A percentile compares a stretch with the other conserved stretches of the same genome.
Evolutionary conservation across 2,329 filamentous ascomycete genomes (phyloP).

Genomic region (Lasiodiplodia sp.): DNA sequence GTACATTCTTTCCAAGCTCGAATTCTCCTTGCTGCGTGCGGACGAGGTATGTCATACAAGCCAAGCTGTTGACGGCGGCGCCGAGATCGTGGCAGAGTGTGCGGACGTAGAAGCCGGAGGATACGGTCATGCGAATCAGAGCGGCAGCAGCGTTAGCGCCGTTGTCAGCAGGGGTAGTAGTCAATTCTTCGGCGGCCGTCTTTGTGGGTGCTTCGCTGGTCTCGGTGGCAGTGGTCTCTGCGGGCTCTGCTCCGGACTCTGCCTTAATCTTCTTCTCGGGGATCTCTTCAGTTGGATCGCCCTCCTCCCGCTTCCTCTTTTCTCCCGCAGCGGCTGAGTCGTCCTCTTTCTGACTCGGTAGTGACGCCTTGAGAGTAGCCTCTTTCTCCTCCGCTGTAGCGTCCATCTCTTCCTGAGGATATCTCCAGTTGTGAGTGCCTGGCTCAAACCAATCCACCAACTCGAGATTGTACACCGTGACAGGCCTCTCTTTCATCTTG

Average conservation of each 20-base stretch:
- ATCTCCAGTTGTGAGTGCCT: constrained; percentile 78
- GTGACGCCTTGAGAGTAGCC: constrained; percentile 25
- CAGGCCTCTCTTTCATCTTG: constrained; percentile 80
- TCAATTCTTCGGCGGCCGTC: neutral
- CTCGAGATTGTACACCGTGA: constrained; percentile 80
- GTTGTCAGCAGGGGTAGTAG: constrained; percentile 3
- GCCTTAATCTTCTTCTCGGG: constrained; percentile 31
- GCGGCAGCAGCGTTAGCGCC: constrained; percentile 68
- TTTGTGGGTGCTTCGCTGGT: neutral
- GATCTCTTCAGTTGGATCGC: constrained; percentile 23
- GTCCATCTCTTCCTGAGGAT: constrained; percentile 81
- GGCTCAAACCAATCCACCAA: constrained; percentile 84
- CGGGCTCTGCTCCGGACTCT: constrained; percentile 48
- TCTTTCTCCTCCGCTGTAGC: constrained; percentile 42
- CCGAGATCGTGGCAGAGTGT: constrained; percentile 93
- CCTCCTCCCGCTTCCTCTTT: constrained; percentile 42
- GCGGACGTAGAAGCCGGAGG: constrained; percentile 95
- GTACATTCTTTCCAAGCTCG: constrained; percentile 73
- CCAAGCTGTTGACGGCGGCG: constrained; percentile 79
- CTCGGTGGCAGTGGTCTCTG: neutral
- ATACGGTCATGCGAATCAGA: constrained; percentile 87
- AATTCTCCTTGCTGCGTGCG: constrained; percentile 85
- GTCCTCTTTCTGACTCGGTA: neutral
- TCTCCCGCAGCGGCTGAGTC: constrained; percentile 31
- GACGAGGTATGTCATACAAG: constrained; percentile 83